phyloP scores from a whole-genome alignment of 1,284 basidiomycete species.

The Sutorius eximius region DNA sequence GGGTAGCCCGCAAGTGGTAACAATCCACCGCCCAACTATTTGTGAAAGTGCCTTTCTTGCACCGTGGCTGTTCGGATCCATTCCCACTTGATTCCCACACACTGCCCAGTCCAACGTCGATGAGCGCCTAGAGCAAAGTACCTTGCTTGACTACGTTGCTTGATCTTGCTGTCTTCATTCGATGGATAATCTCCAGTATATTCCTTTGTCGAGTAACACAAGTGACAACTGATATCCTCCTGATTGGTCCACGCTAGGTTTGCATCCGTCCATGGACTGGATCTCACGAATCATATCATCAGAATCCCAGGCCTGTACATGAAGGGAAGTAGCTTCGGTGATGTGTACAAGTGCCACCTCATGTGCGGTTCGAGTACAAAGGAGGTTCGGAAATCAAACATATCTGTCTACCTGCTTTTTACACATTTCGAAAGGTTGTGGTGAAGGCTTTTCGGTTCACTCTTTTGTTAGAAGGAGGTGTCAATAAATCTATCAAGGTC shows the following conservation, averaged over 20 bases:
- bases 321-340: too few relatives aligned
- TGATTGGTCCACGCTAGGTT: background rate
- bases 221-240: background rate
- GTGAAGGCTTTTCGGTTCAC: too few relatives aligned
- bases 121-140: too few relatives aligned
- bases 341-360: background rate
- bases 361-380: background rate
- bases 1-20: too few relatives aligned
- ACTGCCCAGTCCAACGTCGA: too few relatives aligned
- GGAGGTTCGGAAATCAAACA: background rate
- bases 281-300: too few relatives aligned
- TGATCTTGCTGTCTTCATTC: background rate
- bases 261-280: background rate
- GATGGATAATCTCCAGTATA: background rate
- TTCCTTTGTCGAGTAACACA: background rate
- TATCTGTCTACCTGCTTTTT: background rate
- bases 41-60: too few relatives aligned
- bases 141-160: too few relatives aligned
- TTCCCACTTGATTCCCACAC: too few relatives aligned
- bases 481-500: background rate
- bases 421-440: background rate
- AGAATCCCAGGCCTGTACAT: too few relatives aligned
- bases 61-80: too few relatives aligned
- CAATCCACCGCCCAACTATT: too few relatives aligned
- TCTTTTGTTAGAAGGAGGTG: background rate